Percentiles rank a stretch among this genome's conserved stretches.
phyloP scores from a whole-genome alignment of 2,329 filamentous ascomycete genomes.

The Phoma sp. region DNA sequence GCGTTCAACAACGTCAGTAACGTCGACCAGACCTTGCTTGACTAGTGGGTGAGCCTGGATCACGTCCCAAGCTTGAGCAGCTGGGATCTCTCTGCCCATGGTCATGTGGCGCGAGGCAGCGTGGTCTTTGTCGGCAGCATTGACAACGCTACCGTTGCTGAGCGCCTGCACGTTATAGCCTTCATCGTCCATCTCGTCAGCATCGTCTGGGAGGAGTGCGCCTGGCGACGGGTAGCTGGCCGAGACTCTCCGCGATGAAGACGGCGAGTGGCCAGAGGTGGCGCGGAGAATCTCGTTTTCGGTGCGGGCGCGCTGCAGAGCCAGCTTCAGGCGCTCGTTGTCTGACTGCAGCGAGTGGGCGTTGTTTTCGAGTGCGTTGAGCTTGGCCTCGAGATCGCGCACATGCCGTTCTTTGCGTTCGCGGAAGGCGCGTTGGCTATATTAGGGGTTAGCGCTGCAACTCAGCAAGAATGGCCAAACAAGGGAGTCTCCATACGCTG shows the following conservation, averaged over 20 bases:
- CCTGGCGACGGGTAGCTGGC: conserved; percentile 51
- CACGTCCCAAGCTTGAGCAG: conserved; percentile 78
- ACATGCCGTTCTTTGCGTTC: conserved; percentile 96
- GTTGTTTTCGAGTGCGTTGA: conserved; percentile 77
- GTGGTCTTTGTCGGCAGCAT: conserved; percentile 39
- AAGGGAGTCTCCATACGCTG: conserved; percentile 66
- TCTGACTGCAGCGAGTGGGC: conserved; percentile 77
- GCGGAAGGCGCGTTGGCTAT: conserved; percentile 91
- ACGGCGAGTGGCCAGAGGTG: conserved; percentile 63
- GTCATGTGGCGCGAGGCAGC: conserved; percentile 26
- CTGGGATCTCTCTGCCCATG: conserved; percentile 40
- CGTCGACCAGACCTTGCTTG: conserved; percentile 78
- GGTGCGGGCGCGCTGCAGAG: conserved; percentile 82
- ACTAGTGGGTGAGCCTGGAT: conserved; percentile 84
- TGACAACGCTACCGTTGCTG: conserved; percentile 40
- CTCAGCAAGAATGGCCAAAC: too few species aligned
- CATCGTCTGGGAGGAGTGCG: conserved; percentile 36
- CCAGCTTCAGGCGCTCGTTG: conserved; percentile 84
- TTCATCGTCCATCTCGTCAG: conserved; percentile 31
- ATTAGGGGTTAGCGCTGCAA: conserved; percentile 13
- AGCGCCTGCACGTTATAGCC: conserved; percentile 41
- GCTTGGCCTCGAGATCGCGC: conserved; percentile 88
- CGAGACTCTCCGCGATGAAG: conserved; percentile 51
- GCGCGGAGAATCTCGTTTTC: conserved; percentile 93
- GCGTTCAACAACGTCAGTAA: conserved; percentile 79